Percentiles rank a stretch among this genome's conserved stretches.
phyloP scores from a whole-genome alignment of 768 basidiomycete species.

The Hygrocybe coccinea region DNA sequence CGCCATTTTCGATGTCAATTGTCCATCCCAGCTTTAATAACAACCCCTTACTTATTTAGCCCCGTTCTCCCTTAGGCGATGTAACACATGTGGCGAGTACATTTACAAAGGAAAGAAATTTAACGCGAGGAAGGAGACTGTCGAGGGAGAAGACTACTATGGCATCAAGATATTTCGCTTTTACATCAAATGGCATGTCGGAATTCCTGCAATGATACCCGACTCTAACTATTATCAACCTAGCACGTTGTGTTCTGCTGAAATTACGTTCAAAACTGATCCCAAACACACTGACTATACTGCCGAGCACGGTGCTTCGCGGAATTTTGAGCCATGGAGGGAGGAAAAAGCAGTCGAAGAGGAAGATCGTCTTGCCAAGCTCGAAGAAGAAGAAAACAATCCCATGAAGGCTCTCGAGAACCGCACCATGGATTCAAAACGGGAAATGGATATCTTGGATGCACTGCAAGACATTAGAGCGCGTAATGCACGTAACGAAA shows the following conservation, averaged over 20 bases:
- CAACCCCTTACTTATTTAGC: constrained; percentile 9
- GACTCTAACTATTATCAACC: constrained; percentile 12
- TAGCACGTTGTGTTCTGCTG: constrained; percentile 92
- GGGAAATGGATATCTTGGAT: constrained; percentile 98
- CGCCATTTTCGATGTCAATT: constrained; percentile 92
- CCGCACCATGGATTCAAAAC: constrained; percentile 84
- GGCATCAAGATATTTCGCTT: constrained; percentile 96
- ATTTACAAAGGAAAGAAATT: constrained; percentile 99
- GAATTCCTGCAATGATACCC: background rate
- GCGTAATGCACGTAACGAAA: constrained; percentile 82
- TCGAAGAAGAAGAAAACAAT: constrained; percentile 92
- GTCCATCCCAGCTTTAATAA: background rate
- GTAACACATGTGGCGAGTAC: constrained; percentile 96
- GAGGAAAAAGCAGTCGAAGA: constrained; percentile 75
- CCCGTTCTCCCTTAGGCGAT: constrained; percentile 50
- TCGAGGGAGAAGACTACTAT: constrained; percentile 94
- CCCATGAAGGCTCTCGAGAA: constrained; percentile 97
- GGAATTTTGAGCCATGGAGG: constrained; percentile 98
- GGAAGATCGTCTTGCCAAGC: constrained; percentile 75
- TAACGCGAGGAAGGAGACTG: constrained; percentile 98
- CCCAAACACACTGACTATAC: constrained; percentile 94
- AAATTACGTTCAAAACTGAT: constrained; percentile 99
- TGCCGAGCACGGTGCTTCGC: constrained; percentile 93
- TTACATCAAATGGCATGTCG: constrained; percentile 81
- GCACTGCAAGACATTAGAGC: constrained; percentile 90